Percentiles rank a stretch among this genome's conserved stretches.
These are phyloP conservation scores for Olyra latifolia DNA, from an alignment of 176 grass and related monocot species.

Conservation along the genomic window DNA sequence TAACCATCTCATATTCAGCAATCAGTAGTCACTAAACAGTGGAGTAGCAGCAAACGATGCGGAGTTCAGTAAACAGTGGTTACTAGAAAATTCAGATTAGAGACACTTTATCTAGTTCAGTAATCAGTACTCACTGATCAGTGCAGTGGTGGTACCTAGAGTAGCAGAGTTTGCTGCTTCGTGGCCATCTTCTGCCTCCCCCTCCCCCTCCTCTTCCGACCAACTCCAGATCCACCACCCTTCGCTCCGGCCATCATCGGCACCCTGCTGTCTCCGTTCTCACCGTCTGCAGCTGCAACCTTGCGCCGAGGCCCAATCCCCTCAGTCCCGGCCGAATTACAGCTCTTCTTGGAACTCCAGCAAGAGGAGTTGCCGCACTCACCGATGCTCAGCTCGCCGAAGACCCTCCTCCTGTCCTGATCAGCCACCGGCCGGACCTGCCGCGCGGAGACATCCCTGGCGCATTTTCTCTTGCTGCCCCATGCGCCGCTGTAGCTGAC, in stretches of 20 bases:
- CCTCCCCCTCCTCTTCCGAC: background rate
- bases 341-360: background rate
- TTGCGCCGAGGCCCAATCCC: background rate
- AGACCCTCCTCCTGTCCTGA: background rate
- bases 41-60: background rate
- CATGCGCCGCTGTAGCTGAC: background rate
- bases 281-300: background rate
- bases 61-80: background rate
- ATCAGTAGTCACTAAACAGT: conserved; percentile 1
- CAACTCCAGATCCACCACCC: background rate
- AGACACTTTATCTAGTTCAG: background rate
- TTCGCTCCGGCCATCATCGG: background rate
- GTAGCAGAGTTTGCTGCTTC: conserved; percentile 5
- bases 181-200: background rate
- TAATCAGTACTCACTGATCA: background rate
- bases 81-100: background rate
- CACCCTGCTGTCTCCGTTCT: background rate
- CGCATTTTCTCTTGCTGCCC: conserved; percentile 29
- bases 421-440: background rate
- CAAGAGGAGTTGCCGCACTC: background rate
- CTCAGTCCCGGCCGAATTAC: background rate
- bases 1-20: background rate
- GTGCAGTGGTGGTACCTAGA: background rate
- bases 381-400: conserved; percentile 3
- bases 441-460: background rate